Conservation (phyloP, 2,329 filamentous ascomycete species). For the Fusarium albidum region DNA sequence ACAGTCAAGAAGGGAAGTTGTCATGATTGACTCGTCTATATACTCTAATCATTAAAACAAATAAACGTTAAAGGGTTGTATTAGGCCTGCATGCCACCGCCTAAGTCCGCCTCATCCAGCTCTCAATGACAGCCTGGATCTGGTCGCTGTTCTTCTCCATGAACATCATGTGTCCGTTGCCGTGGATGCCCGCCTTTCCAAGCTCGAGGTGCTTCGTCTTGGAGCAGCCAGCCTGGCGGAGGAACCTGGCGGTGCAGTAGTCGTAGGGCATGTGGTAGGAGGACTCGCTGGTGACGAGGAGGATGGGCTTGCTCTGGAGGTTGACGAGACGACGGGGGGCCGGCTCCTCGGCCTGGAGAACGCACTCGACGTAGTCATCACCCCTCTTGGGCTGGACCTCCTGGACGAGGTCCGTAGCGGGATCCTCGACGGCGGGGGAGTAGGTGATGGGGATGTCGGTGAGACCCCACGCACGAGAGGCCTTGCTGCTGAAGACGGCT, state of each 20-base stretch:
- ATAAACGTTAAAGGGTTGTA: no score
- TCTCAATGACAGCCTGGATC: constrained; percentile 24
- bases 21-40: no score
- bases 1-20: no score
- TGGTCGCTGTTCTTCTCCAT: constrained; percentile 38
- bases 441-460: constrained; percentile 59
- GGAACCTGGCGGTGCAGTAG: constrained; percentile 32
- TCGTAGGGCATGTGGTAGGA: constrained; percentile 35
- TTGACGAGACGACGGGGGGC: constrained; percentile 40
- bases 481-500: constrained; percentile 45
- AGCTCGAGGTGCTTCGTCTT: constrained; percentile 33
- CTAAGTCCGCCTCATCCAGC: constrained; percentile 19
- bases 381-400: constrained; percentile 6
- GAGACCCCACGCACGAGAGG: constrained; percentile 53
- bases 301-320: constrained; percentile 43
- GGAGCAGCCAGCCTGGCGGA: constrained; percentile 32
- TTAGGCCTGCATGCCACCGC: no score
- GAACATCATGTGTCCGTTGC: constrained; percentile 38
- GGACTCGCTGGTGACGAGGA: constrained; percentile 27
- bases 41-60: no score
- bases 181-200: constrained; percentile 28
- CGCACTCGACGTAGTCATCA: constrained; percentile 22
- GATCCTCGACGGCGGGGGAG: constrained; percentile 45
- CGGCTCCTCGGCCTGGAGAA: constrained; percentile 23
- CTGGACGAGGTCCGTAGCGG: constrained; percentile 24